Evolutionary conservation across 768 basidiomycete species (phyloP).

Genomic region (Lactarius akahatsu): DNA sequence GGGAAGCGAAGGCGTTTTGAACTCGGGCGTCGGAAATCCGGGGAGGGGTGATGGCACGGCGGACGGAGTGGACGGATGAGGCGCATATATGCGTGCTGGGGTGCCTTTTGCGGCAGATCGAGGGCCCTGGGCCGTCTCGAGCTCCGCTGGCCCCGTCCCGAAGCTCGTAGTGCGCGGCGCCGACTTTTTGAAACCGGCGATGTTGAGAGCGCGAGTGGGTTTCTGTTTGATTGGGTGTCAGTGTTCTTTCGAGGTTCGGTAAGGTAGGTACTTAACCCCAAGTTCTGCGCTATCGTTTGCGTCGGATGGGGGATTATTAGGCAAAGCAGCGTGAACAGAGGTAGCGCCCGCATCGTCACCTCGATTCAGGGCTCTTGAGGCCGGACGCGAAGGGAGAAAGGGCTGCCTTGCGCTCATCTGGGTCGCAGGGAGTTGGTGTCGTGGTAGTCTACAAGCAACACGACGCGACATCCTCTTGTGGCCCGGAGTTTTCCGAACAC

Average conservation of each 20-base stretch:
- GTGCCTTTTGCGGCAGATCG: conserved; percentile 2
- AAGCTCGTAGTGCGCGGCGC: neutral
- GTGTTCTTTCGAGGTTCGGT: neutral
- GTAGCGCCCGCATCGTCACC: conserved; percentile 1
- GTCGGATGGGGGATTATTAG: neutral
- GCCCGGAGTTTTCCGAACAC: neutral
- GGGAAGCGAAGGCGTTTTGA: conserved; percentile 23
- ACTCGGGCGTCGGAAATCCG: conserved; percentile 8
- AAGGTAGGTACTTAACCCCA: neutral
- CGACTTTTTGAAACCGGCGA: conserved; percentile 20
- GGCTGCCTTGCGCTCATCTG: conserved; percentile 26
- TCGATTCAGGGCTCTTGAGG: conserved; percentile 12
- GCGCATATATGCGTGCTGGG: conserved; percentile 25
- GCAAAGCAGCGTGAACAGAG: neutral
- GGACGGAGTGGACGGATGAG: conserved; percentile 20
- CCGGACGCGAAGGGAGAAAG: conserved; percentile 24
- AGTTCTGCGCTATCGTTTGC: neutral
- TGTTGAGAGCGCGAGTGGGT: conserved; percentile 15
- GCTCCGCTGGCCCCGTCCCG: neutral
- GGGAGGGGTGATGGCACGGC: neutral
- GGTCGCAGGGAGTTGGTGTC: too few relatives aligned
- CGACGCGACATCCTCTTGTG: neutral
- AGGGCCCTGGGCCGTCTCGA: neutral
- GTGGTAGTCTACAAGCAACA: neutral
- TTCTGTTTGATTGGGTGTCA: neutral